Conservation (phyloP, 2,329 filamentous ascomycete genomes). For the Penicillium concentricum region DNA sequence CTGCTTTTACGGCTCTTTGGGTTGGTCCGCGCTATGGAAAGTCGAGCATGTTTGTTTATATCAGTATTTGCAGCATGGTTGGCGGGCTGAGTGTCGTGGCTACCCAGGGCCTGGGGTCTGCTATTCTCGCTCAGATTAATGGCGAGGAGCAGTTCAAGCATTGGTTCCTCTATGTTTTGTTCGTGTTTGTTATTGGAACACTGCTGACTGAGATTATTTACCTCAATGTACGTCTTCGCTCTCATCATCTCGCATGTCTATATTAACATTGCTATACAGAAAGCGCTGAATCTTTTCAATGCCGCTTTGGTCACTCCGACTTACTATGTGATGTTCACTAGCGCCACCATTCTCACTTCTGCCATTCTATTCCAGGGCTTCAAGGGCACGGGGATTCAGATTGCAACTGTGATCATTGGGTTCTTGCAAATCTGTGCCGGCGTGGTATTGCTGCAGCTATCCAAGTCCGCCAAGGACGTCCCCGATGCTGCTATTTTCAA, state of each 20-base stretch:
- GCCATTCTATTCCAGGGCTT: constrained; percentile 91
- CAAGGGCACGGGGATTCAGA: constrained; percentile 77
- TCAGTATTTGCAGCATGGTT: constrained; percentile 92
- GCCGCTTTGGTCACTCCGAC: constrained; percentile 95
- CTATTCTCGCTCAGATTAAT: constrained; percentile 80
- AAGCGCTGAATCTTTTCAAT: constrained; percentile 97
- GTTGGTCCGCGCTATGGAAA: constrained; percentile 86
- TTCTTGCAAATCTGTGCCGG: constrained; percentile 93
- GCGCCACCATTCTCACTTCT: constrained; percentile 89
- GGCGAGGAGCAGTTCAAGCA: constrained; percentile 90
- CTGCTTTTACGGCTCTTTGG: constrained; percentile 71
- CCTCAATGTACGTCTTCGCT: constrained; percentile 72
- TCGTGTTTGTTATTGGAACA: constrained; percentile 88
- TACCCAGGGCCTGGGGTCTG: constrained; percentile 87
- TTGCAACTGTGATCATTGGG: constrained; percentile 86
- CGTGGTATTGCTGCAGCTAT: constrained; percentile 90
- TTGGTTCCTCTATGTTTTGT: constrained; percentile 91
- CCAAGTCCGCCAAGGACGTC: constrained; percentile 96
- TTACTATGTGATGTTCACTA: constrained; percentile 98
- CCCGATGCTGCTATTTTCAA: constrained; percentile 89
- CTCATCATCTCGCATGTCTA: background rate
- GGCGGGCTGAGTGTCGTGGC: constrained; percentile 92
- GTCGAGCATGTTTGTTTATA: constrained; percentile 96
- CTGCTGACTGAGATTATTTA: constrained; percentile 92
- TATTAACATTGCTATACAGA: constrained; percentile 56